Base-by-base conservation (phyloP, 345 rosid species). In the Hypericum androsaemum region DNA sequence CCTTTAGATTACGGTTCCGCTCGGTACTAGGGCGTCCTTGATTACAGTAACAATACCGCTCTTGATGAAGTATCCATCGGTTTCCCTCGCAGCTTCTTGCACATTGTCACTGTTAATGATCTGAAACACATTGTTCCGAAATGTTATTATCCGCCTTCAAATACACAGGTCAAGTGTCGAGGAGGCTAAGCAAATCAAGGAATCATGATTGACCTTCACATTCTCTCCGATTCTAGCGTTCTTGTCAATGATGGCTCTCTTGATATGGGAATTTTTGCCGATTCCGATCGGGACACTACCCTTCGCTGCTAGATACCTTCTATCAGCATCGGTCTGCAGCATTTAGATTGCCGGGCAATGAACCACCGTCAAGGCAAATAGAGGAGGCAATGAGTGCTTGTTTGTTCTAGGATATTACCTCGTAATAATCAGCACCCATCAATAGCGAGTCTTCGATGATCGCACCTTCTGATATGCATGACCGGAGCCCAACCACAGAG, bases 391-490 rank as follows among this genome's bases (percentile, higher is more conserved):
- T 22, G 4, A 22, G 32, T 22, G 4, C 32, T 22, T 22, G 32
- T 40, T 60, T 40, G 39, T 41, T 7, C 16, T 10, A 28, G 37
- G 41, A 3, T 22, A 39, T 48, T 73, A 80, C 96, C 88, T 88
- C 96, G 56, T 88, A 89, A 67, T 89, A 89, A 60, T 89, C 94
- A 56, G 97, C 97, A 58, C 97, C 97, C 95, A 89, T 89, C 67
- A 89, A 63, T 47, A 89, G 64, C 11, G 94, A 77, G 59, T 86
- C 97, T 71, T 89, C 97, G 54, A 89, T 79, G 73, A 86, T 79
- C 22, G 97, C 94, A 64, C 97, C 97, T 68, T 82, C 95, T 10
- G 95, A 86, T 63, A 89, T 84, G 79, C 95, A 89, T 50, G 97
- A 86, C 37, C 94, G 84, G 43, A 89, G 95, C 53, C 97, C 97